These are phyloP conservation scores for Penicillium arizonense DNA, from an alignment of 495 filamentous ascomycete species.

Conservation along the genomic window DNA sequence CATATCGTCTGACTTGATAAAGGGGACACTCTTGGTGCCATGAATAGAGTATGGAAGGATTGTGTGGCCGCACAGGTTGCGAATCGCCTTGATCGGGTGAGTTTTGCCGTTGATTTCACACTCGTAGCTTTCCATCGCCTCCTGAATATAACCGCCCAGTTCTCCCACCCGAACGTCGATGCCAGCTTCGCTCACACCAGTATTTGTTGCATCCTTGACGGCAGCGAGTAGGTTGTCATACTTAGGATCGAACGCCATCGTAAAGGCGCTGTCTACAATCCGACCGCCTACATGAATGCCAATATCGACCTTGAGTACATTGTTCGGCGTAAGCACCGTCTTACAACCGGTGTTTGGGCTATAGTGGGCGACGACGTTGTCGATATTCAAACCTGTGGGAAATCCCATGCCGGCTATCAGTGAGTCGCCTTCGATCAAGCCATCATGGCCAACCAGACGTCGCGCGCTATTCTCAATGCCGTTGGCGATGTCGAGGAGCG, in stretches of 20 bases:
- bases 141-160: conserved; percentile 62
- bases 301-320: conserved; percentile 93
- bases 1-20: conserved; percentile 72
- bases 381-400: conserved; percentile 80
- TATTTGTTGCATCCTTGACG: conserved; percentile 84
- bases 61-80: conserved; percentile 86
- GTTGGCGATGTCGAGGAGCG: conserved; percentile 76
- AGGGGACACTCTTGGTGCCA: conserved; percentile 84
- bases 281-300: conserved; percentile 87
- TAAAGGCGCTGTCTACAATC: conserved; percentile 93
- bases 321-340: conserved; percentile 71
- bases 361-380: conserved; percentile 87
- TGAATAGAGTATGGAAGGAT: conserved; percentile 86
- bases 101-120: conserved; percentile 66
- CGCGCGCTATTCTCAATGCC: conserved; percentile 84
- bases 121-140: conserved; percentile 68
- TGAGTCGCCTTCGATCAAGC: conserved; percentile 75
- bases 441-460: conserved; percentile 74
- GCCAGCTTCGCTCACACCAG: conserved; percentile 68
- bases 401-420: conserved; percentile 83
- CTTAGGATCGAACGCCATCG: conserved; percentile 80
- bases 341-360: conserved; percentile 89
- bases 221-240: conserved; percentile 82
- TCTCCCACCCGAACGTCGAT: conserved; percentile 62
- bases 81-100: conserved; percentile 79